These are phyloP conservation scores for Aspergillus hiratsukae DNA, from an alignment of 2,329 filamentous ascomycete genomes.

Conservation along the genomic window DNA sequence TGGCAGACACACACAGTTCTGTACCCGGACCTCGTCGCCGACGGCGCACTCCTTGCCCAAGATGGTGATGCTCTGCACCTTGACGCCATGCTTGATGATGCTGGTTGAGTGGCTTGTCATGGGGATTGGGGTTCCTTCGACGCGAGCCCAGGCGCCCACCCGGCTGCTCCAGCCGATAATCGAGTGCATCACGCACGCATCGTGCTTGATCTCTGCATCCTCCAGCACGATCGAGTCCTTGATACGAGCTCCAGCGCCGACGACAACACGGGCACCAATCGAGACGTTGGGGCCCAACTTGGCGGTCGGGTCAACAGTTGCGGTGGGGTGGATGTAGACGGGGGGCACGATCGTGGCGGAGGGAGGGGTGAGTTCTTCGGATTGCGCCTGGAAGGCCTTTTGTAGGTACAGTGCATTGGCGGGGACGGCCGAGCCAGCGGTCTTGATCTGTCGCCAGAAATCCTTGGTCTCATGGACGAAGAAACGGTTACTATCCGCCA, in stretches of 20 bases:
- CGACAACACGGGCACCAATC: conserved; percentile 78
- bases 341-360: conserved; percentile 85
- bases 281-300: conserved; percentile 97
- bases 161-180: conserved; percentile 97
- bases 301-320: conserved; percentile 84
- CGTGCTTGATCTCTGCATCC: conserved; percentile 92
- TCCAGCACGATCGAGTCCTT: conserved; percentile 97
- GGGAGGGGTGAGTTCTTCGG: conserved; percentile 74
- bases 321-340: conserved; percentile 91
- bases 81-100: conserved; percentile 95
- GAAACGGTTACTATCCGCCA: conserved; percentile 96
- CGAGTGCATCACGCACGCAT: conserved; percentile 89
- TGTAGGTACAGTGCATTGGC: conserved; percentile 96
- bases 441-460: conserved; percentile 99
- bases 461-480: conserved; percentile 98
- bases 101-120: conserved; percentile 85
- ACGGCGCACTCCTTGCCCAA: conserved; percentile 93
- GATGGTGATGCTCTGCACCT: conserved; percentile 98
- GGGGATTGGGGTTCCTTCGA: conserved; percentile 89
- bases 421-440: conserved; percentile 90
- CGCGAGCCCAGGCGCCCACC: conserved; percentile 94
- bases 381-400: conserved; percentile 80
- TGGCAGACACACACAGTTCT: conserved; percentile 96
- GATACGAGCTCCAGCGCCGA: conserved; percentile 83
- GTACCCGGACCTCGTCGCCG: conserved; percentile 88